phyloP scores from a whole-genome alignment of 75 land plant genomes.

The Cryptomeria japonica region DNA sequence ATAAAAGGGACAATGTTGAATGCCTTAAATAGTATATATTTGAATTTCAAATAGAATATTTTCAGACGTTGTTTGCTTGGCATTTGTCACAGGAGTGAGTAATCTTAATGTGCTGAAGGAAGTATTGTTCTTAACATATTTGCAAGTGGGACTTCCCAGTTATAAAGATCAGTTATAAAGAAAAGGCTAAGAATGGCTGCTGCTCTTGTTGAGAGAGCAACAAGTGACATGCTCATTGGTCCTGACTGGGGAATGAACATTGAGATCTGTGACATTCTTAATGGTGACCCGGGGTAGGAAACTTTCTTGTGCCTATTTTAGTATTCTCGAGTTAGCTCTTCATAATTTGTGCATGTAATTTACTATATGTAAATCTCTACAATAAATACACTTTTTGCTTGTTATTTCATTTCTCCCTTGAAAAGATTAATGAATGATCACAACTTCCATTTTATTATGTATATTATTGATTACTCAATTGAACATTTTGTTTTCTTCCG shows the following conservation, averaged over 20 bases:
- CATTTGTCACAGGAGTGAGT: not conserved
- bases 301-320: not conserved
- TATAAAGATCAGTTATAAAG: not conserved
- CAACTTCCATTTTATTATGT: not conserved
- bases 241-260: slow-evolving; percentile 77
- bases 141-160: not conserved
- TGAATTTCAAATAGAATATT: not conserved
- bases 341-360: not conserved
- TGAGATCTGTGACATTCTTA: slow-evolving; percentile 67
- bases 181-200: slow-evolving; percentile 19
- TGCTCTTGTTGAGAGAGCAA: slow-evolving; percentile 59
- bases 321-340: not conserved
- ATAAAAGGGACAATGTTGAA: not conserved
- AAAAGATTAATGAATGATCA: not conserved
- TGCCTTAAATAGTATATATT: not conserved
- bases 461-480: not conserved
- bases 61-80: not conserved
- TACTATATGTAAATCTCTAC: not conserved
- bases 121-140: not conserved
- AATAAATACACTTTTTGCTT: not conserved
- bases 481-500: not conserved
- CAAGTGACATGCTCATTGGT: slow-evolving; percentile 56
- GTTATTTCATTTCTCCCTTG: not conserved
- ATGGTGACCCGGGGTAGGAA: slow-evolving; percentile 58
- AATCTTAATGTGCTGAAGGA: not conserved